Base-by-base conservation (phyloP, 1,139 yeast genomes). In the Saccharomyces uvarum region DNA sequence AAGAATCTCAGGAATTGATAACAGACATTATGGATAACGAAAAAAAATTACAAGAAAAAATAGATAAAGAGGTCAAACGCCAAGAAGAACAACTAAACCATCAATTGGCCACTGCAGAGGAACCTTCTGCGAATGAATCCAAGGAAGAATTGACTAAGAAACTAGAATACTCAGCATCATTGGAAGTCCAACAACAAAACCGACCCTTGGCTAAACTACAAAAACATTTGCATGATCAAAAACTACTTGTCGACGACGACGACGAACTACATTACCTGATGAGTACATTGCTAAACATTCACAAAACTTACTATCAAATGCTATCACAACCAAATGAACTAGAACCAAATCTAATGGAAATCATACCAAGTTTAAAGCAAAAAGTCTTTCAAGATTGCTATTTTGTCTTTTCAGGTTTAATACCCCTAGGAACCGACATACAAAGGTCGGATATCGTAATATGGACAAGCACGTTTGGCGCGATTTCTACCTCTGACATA, bases 391-490 rank as follows among this genome's bases (percentile, higher is more conserved):
- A 78, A 46, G 93, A 86, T 2, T 79, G 85, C 50, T 82, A 83
- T 0, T 81, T 93, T 55, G 76, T 93, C 28, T 86, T 93, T 64
- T 86, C 96, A 0, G 98, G 98, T 0, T 77, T 91, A 14, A 79
- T 93, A 21, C 97, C 97, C 0, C 69, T 88, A 16, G 95, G 95
- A 1, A 77, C 84, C 5, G 80, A 83, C 56, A 73, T 88, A 19
- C 84, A 86, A 54, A 73, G 78, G 50, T 88, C 88, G 19, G 97
- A 89, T 68, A 88, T 93, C 51, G 97, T 91, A 1, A 82, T 85
- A 28, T 91, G 98, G 97, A 87, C 93, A 16, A 80, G 82, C 55
- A 88, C 91, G 57, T 93, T 93, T 76, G 99, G 99, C 0, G 98
- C 96, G 0, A 77, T 77, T 5, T 91, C 93, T 8, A 87, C 87